phyloP scores from a whole-genome alignment of 768 basidiomycete species.

The Cantharellus anzutake region DNA sequence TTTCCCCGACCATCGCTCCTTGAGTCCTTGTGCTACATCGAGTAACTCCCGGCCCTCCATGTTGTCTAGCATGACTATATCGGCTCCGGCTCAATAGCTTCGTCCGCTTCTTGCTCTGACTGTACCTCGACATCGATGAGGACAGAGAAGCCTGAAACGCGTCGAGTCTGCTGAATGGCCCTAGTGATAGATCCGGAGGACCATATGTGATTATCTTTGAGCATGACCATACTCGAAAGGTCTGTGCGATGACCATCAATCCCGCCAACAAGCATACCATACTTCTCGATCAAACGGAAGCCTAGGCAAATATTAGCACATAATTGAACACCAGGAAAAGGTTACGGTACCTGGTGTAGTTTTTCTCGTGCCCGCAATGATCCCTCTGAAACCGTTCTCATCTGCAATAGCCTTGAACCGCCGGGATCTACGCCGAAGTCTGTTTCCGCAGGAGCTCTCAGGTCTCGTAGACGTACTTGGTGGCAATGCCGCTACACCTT shows the following conservation, averaged over 20 bases:
- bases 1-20: constrained; percentile 60
- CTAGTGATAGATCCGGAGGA: constrained; percentile 85
- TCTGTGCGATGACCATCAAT: constrained; percentile 92
- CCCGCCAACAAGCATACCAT: constrained; percentile 95
- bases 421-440: constrained; percentile 43
- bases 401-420: constrained; percentile 60
- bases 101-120: constrained; percentile 77
- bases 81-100: constrained; percentile 96
- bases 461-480: constrained; percentile 37
- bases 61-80: constrained; percentile 92
- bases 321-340: not conserved
- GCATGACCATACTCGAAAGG: constrained; percentile 99
- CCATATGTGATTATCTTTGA: constrained; percentile 99
- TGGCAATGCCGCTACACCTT: constrained; percentile 91
- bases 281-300: constrained; percentile 94
- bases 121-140: constrained; percentile 88
- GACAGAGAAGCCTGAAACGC: constrained; percentile 80
- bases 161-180: constrained; percentile 69
- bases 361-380: constrained; percentile 89
- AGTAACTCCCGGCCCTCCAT: constrained; percentile 61
- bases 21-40: constrained; percentile 46
- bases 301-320: constrained; percentile 24
- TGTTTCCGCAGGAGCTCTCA: not conserved
- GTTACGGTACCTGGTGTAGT: constrained; percentile 60
- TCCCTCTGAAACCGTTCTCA: constrained; percentile 63